A percentile compares a stretch with the other conserved stretches of the same genome.
phyloP scores from a whole-genome alignment of 2,329 filamentous ascomycete species.

The Aspergillus awamori region DNA sequence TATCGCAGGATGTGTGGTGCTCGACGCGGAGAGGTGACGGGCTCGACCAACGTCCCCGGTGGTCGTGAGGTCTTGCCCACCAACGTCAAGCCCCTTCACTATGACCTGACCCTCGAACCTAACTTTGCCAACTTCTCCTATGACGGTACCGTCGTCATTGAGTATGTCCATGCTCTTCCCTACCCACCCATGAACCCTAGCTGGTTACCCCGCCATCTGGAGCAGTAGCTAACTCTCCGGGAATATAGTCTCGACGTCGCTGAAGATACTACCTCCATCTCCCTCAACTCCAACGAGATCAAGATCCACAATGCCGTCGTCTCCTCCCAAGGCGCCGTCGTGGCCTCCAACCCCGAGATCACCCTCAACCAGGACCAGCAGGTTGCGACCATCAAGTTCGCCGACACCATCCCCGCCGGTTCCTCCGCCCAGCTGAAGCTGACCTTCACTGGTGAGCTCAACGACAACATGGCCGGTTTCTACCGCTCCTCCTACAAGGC shows the following conservation, averaged over 20 bases:
- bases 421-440: conserved; percentile 76
- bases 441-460: conserved; percentile 77
- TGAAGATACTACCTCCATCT: conserved; percentile 81
- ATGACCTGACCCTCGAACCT: conserved; percentile 88
- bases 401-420: conserved; percentile 71
- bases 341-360: conserved; percentile 67
- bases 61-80: conserved; percentile 84
- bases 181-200: not conserved
- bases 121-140: conserved; percentile 87
- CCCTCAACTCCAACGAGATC: conserved; percentile 84
- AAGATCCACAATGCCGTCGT: conserved; percentile 77
- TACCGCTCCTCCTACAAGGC: conserved; percentile 94
- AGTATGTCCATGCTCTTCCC: conserved; percentile 52
- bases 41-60: conserved; percentile 61
- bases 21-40: conserved; percentile 58
- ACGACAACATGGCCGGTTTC: conserved; percentile 97
- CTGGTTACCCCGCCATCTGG: not conserved
- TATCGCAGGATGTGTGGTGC: conserved; percentile 76
- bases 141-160: conserved; percentile 79
- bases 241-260: conserved; percentile 69
- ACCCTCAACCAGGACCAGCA: conserved; percentile 78
- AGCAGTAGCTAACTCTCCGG: conserved; percentile 10
- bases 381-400: conserved; percentile 78
- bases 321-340: conserved; percentile 56
- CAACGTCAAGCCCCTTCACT: conserved; percentile 90